Evolutionary conservation across 352 stramenopile species (phyloP).

Genomic region (Phytopythium helicoides): DNA sequence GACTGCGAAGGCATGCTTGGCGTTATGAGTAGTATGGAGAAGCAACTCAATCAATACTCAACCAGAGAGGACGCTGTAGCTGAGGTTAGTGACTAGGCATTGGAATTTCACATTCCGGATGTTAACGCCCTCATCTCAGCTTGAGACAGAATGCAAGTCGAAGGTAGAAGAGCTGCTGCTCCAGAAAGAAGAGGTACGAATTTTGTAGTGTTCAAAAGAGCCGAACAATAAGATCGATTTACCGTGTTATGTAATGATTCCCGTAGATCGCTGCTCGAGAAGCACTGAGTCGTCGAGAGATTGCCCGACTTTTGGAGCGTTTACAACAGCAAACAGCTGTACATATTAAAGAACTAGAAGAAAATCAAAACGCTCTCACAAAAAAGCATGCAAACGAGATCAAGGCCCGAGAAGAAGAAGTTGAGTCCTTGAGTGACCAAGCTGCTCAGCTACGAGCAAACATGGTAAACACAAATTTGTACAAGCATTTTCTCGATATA

Average conservation of each 20-base stretch:
- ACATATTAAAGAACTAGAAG: conserved; percentile 49
- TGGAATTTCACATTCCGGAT: no score
- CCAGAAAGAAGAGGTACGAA: conserved; percentile 71
- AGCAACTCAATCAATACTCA: conserved; percentile 77
- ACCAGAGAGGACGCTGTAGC: conserved; percentile 67
- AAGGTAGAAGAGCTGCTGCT: conserved; percentile 68
- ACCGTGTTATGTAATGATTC: neutral
- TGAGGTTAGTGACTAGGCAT: conserved; percentile 30
- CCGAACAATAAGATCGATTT: neutral
- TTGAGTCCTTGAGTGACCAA: conserved; percentile 40
- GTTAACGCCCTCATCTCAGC: no score
- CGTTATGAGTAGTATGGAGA: conserved; percentile 84
- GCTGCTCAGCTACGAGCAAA: conserved; percentile 51
- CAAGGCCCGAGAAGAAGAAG: conserved; percentile 48
- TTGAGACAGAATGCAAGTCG: conserved; percentile 67
- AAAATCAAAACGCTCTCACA: conserved; percentile 20
- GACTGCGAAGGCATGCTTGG: conserved; percentile 83
- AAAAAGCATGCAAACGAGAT: conserved; percentile 43
- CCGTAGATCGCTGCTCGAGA: conserved; percentile 59
- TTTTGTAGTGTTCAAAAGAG: neutral
- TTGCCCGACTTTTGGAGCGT: conserved; percentile 60
- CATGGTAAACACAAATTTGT: conserved; percentile 18
- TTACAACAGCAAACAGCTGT: conserved; percentile 45
- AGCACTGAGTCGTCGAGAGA: conserved; percentile 61
- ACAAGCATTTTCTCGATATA: neutral